Evolutionary conservation across 2,329 filamentous ascomycete genomes (phyloP), one percentile per base, ranked within the genome.

Genomic region (Trichophyton benhamiae): DNA sequence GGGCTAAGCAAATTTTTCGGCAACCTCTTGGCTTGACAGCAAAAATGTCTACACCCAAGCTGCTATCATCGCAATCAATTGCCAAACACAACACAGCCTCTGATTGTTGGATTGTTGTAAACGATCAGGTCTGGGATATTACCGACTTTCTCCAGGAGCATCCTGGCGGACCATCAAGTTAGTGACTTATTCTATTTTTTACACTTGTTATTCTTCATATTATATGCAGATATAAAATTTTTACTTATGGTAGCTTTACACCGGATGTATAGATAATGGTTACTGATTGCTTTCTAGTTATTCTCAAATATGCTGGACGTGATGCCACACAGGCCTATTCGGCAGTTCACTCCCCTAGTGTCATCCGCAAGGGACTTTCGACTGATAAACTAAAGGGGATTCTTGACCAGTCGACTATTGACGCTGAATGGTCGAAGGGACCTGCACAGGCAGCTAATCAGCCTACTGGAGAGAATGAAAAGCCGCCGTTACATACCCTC

Each of bases 91-190:
- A 76, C 60, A 75, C 70, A 11, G 66, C 74, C 38, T 67, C 77
- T 59, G 72, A 84, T 65, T 80, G 82, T 67, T 89, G 87, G 87
- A 81, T 88, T 62, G 84, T 87, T 17, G 80, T 89, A 22, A 81
- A 88, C 70, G 80, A 81, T 53, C 80, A 82, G 67, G 84, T 88
- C 30, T 88, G 85, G 75, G 83, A 89, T 70, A 73, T 89, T 52
- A 85, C 83, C 25, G 78, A 82, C 15, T 88, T 89, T 69, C 77
- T 83, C 8, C 80, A 80, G n/a, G 77, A 83, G 63, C 83, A 86
- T 70, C 83, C 83, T 3, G 83, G 84, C 3, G 83, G 83, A 22
- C 74, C 82, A 57, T 78, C 74, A 49, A 80, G 62, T 64, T 61
- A 20, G 62, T 63, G 41, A 59, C 42, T 38, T 38, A 3, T 38